Base-by-base conservation (phyloP, 345 rosid species). In the Gynandropsis gynandra region DNA sequence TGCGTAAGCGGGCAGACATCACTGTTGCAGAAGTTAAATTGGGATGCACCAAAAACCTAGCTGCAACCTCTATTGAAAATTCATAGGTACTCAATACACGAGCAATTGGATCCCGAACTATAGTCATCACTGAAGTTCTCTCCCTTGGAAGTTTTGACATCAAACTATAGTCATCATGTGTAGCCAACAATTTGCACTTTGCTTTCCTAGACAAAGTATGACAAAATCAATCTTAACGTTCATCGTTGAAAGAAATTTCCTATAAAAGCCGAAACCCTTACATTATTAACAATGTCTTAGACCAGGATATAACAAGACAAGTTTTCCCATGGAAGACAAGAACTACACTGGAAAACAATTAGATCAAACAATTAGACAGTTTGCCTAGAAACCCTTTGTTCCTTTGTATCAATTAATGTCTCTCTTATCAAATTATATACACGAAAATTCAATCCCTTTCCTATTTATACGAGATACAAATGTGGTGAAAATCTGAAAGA, bases 161-260 rank as follows among this genome's bases (percentile, higher is more conserved):
- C 76, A 87, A 55, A 79, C 98, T 92, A 64, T 92, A 92, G 68
- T 92, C 98, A 77, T 92, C 96, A 76, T 92, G 98, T 15, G 95
- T 92, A 27, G 70, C 79, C 74, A 87, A 65, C 73, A 92, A 74
- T 61, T 82, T 77, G 74, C 98, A 92, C 54, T 72, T 76, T 60
- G 62, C 50, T 61, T 80, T 84, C 65, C 98, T 92, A 76, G 69
- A 80, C 34, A 50, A 57, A 50, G 47, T 41, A 53, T 10, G 44
- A 57, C 63, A 45, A 29, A 20, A 47, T 6, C 46, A 8, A 65
- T 63, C 56, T 51, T 36, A 51, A 34, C 36, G 12, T 3, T 47
- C 50, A 18, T 32, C 32, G 32, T 15, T 31, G 11, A 31, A 36
- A 41, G 8, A 16, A 24, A 27, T 29, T 19, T 14, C 15, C 27